phyloP scores from a whole-genome alignment of 352 stramenopile genomes.

The Phytophthora pinifolia region DNA sequence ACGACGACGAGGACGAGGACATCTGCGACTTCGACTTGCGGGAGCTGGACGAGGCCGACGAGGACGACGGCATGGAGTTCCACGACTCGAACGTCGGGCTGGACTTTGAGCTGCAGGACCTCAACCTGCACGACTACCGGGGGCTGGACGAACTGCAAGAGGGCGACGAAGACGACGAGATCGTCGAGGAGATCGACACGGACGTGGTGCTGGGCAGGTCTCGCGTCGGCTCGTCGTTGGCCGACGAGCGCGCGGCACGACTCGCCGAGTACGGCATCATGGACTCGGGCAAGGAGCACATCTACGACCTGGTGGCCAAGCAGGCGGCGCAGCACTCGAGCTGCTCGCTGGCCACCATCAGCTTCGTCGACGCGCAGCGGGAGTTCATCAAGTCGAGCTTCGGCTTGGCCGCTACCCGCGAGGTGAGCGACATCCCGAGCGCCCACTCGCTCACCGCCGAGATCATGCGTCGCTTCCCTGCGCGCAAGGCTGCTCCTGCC shows the following conservation, averaged over 20 bases:
- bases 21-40: constrained; percentile 27
- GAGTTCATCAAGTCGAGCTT: constrained; percentile 65
- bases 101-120: constrained; percentile 39
- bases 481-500: constrained; percentile 10
- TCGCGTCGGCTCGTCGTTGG: constrained; percentile 17
- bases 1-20: constrained; percentile 40
- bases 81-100: constrained; percentile 45
- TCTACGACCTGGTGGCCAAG: constrained; percentile 58
- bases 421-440: constrained; percentile 43
- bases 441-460: constrained; percentile 58
- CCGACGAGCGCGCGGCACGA: constrained; percentile 41
- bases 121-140: constrained; percentile 46
- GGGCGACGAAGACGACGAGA: constrained; percentile 47
- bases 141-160: constrained; percentile 40
- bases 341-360: constrained; percentile 58
- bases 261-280: constrained; percentile 58
- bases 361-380: constrained; percentile 59
- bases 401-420: constrained; percentile 26
- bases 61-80: constrained; percentile 39
- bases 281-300: constrained; percentile 50
- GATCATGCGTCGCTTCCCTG: constrained; percentile 51
- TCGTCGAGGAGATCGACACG: constrained; percentile 48
- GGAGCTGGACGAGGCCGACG: constrained; percentile 40
- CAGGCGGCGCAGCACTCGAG: constrained; percentile 51
- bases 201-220: constrained; percentile 25